Evolutionary conservation across 163 green algal species (phyloP).

Genomic region (Prototheca cutis): DNA sequence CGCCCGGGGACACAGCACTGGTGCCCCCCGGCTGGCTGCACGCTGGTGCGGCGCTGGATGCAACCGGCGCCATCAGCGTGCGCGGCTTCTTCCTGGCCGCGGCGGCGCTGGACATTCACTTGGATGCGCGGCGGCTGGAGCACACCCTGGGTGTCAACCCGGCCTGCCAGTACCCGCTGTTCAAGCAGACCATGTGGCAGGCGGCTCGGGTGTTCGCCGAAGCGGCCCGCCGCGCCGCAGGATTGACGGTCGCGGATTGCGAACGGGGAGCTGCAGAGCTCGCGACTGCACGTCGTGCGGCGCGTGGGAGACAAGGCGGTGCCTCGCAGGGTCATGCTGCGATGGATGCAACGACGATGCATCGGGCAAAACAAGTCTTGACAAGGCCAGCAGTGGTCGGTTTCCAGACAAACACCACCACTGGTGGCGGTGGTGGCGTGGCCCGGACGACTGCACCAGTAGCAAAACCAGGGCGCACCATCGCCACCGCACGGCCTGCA

Average conservation of each 20-base stretch:
- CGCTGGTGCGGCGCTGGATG: neutral
- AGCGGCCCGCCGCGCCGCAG: neutral
- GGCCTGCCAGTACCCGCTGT: conserved; percentile 4
- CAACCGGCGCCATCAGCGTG: neutral
- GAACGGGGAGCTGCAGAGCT: neutral
- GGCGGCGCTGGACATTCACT: neutral
- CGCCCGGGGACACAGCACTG: neutral
- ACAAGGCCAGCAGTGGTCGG: too few species aligned
- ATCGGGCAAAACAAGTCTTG: neutral
- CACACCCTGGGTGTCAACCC: neutral
- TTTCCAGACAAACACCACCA: too few species aligned
- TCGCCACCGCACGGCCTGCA: too few species aligned
- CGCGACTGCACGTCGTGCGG: neutral
- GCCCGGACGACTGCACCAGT: too few species aligned
- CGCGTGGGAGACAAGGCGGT: neutral
- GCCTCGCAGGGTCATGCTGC: neutral
- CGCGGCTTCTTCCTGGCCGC: neutral
- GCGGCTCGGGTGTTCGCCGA: neutral
- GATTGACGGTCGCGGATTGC: neutral
- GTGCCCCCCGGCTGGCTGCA: neutral
- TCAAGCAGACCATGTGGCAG: conserved; percentile 24
- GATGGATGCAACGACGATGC: neutral
- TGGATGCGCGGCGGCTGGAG: conserved; percentile 1
- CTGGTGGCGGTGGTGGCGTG: too few species aligned
- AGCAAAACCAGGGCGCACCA: too few species aligned